Evolutionary conservation across 805 yeast species (phyloP), one percentile per base, ranked within the genome.

Genomic region (Cyberlindnera mrakii): DNA sequence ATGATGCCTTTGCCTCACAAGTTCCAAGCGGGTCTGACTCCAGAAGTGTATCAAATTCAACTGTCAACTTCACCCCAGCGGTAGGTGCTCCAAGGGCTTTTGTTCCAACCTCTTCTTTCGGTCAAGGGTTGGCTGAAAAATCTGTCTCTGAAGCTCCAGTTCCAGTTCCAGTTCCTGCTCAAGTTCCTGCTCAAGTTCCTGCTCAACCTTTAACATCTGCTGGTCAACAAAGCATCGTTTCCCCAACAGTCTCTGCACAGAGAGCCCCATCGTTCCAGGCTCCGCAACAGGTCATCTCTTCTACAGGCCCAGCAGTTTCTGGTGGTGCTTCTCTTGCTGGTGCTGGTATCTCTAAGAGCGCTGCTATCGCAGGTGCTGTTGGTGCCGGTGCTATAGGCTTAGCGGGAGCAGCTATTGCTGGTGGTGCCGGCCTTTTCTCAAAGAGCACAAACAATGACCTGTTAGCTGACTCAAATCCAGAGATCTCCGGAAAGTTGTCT

Each of bases 81-180:
- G 54, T 64, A 9, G 48, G 62, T 33, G 49, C 62, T 7, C 47
- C 48, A 33, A 66, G 64, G 46, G 64, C 66, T 35, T 91, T 90
- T 65, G 83, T 77, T 42, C 97, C 97, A 30, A 73, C 89, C 15
- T 88, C 96, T 0, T 65, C 75, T 10, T 91, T 90, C 69, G 98
- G 98, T 29, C 96, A 85, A 64, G 74, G 74, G 30, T 71, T 90
- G 41, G 64, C 69, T 23, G 64, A 60, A 61, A 62, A 49, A 46
- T 58, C 58, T 32, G 42, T 57, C 16, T 47, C 56, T 18, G 46
- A 54, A 17, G 42, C 53, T 5, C 15, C 52, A 6, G 53, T 62
- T 5, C 40, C 56, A 5, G 49, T 51, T 7, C 50, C 63, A n/a
- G n/a, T n/a, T n/a, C 15, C 52, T 6, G 53, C 61, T 5, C 40